Evolutionary conservation across 1,139 yeast genomes (phyloP), one percentile per base, ranked within the genome.

Genomic region (Taphrina populina): DNA sequence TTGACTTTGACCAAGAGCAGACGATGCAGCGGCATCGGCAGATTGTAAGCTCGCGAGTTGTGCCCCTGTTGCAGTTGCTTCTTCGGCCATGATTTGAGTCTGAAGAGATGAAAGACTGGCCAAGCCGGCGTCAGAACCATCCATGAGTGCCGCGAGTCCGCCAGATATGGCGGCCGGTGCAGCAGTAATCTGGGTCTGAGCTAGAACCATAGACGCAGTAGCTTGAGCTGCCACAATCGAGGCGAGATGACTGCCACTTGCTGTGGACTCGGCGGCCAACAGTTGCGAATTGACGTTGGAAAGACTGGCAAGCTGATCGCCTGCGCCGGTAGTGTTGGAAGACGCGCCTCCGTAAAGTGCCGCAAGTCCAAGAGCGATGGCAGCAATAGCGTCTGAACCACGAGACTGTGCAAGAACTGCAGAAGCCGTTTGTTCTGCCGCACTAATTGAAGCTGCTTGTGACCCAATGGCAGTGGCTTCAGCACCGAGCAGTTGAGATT

Each of bases 241-340:
- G n/a, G 29, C 43, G 13, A 27, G 43, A n/a, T 29, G 27, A 8
- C 10, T 19, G 3, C 43, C 43, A 8, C 29, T 23, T 23, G 43
- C 43, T 8, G 43, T 37, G 43, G 29, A 23, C 15, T 37, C 43
- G 13, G 43, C 43, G 24, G 43, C 43, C 30, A 37, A 15, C 30
- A 37, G 17, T 23, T 37, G 17, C 4, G 43, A 21, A 8, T 37
- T 29, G 4, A 37, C 29, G 19, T 13, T 37, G 1, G 43, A 37
- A 11, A 37, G 43, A 11, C 29, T 37, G 11, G 43, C 43, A 8
- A 37, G 43, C 13, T 27, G 29, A 20, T 23, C 43, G 4, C 29
- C 27, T 7, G 43, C 43, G 2, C 29, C 3, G n/a, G 43, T 29
- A 4, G 43, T 37, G 43, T 37, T 37, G 10, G 21, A 27, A 19